These are phyloP conservation scores for Quercus glauca DNA, from an alignment of 306 rosid species.

Conservation along the genomic window DNA sequence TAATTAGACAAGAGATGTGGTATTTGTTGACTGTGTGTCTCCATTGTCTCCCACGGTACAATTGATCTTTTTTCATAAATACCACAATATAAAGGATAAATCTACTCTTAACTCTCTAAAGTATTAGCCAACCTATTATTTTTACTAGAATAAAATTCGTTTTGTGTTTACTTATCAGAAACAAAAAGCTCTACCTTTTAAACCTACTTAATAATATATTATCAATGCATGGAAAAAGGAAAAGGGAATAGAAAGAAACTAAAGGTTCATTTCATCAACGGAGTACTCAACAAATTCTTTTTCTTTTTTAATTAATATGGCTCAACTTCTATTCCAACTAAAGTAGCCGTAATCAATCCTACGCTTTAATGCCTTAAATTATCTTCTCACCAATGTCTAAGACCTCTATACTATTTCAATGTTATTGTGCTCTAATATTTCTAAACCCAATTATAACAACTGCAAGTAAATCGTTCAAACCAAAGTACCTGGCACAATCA, in stretches of 20 bases:
- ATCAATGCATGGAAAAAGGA: neutral
- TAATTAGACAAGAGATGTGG: too few species aligned
- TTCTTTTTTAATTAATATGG: neutral
- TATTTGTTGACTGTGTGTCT: neutral
- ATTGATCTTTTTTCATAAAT: neutral
- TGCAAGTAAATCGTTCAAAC: neutral
- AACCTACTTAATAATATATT: neutral
- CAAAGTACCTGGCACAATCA: neutral
- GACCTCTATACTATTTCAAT: neutral
- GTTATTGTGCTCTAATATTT: neutral
- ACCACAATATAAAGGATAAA: neutral
- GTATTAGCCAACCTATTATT: neutral
- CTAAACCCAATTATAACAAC: too few species aligned
- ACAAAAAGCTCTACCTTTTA: neutral
- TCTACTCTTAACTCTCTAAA: neutral
- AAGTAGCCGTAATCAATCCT: neutral
- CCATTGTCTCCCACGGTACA: neutral
- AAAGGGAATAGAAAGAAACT: neutral
- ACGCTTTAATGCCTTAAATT: neutral
- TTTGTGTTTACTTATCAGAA: neutral
- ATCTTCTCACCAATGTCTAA: neutral
- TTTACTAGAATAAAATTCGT: neutral
- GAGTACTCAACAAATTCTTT: neutral
- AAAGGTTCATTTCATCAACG: neutral
- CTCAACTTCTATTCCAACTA: neutral